Evolutionary conservation across 202 grass and related monocot species (phyloP).

Genomic region (Schoenoplectus tabernaemontani): DNA sequence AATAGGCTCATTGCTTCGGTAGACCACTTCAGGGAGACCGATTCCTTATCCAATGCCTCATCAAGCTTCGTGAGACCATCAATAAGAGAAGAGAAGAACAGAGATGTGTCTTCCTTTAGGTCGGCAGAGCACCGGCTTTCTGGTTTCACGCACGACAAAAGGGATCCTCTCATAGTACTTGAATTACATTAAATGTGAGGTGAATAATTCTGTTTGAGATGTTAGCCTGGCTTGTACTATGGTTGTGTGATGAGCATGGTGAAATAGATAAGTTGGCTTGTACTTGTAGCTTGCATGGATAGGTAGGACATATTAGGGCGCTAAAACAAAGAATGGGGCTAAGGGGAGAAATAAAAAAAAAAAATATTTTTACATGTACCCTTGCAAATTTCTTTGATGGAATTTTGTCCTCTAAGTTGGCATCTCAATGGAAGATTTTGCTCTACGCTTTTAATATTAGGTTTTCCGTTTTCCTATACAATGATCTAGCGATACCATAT

Average conservation of each 20-base stretch:
- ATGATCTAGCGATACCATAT: not conserved
- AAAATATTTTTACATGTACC: constrained; percentile 3
- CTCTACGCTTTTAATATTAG: not conserved
- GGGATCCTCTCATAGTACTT: constrained; percentile 18
- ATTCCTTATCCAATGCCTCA: constrained; percentile 33
- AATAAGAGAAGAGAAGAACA: constrained; percentile 67
- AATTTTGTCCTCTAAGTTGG: not conserved
- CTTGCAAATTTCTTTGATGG: not conserved
- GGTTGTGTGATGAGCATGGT: not conserved
- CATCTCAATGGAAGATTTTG: not conserved
- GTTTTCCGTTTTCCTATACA: not conserved
- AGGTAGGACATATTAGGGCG: not conserved
- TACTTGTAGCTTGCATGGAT: constrained; percentile 22
- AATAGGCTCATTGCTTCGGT: constrained; percentile 57
- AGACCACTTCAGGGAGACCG: constrained; percentile 71
- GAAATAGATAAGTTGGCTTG: not conserved
- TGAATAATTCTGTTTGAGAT: not conserved
- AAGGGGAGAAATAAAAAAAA: not conserved
- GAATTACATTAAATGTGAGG: not conserved
- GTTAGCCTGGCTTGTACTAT: not conserved
- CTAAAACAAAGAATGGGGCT: not conserved
- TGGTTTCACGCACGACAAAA: constrained; percentile 17
- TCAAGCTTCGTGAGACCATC: constrained; percentile 52
- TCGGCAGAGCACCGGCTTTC: not conserved
- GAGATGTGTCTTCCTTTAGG: constrained; percentile 29